phyloP scores from a whole-genome alignment of 73 alveolate species.

The Strombidium stylifer region DNA sequence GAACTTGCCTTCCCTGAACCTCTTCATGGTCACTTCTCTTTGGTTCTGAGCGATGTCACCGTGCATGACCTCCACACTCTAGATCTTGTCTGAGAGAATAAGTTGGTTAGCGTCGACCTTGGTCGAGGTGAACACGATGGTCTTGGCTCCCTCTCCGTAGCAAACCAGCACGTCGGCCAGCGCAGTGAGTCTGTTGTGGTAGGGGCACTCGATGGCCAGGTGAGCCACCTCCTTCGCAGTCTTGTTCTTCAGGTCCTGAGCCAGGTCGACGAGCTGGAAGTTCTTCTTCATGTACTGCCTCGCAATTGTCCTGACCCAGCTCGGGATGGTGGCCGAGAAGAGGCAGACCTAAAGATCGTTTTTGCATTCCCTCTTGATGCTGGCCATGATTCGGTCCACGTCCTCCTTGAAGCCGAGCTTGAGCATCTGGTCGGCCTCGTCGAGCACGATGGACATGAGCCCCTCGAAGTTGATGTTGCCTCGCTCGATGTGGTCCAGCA shows the following conservation, averaged over 20 bases:
- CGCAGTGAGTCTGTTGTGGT: slow-evolving; percentile 69
- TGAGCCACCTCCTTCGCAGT: slow-evolving; percentile 88
- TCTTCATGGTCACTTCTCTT: slow-evolving; percentile 92
- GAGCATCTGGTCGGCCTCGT: slow-evolving; percentile 99
- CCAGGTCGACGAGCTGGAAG: slow-evolving; percentile 81
- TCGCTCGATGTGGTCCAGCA: slow-evolving; percentile 93
- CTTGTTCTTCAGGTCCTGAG: slow-evolving; percentile 89
- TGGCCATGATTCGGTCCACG: slow-evolving; percentile 86
- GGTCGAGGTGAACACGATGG: slow-evolving; percentile 82
- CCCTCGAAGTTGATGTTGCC: slow-evolving; percentile 73
- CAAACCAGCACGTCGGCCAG: slow-evolving; percentile 70
- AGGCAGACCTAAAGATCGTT: slow-evolving; percentile 83
- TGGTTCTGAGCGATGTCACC: slow-evolving; percentile 89
- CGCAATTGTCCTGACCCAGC: slow-evolving; percentile 95
- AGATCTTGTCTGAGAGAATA: slow-evolving; percentile 78
- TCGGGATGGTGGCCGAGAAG: slow-evolving; percentile 98
- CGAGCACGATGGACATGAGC: slow-evolving; percentile 77
- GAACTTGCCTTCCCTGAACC: slow-evolving; percentile 90
- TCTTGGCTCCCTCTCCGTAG: slow-evolving; percentile 84
- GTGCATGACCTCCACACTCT: slow-evolving; percentile 83
- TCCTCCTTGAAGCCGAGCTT: slow-evolving; percentile 99
- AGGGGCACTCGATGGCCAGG: slow-evolving; percentile 76
- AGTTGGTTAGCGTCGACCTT: slow-evolving; percentile 81
- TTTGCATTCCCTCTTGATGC: slow-evolving; percentile 52
- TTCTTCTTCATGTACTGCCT: slow-evolving; percentile 57